Base-by-base conservation (phyloP, 1,139 yeast genomes). In the Hemisphaericaspora xylofermentans region DNA sequence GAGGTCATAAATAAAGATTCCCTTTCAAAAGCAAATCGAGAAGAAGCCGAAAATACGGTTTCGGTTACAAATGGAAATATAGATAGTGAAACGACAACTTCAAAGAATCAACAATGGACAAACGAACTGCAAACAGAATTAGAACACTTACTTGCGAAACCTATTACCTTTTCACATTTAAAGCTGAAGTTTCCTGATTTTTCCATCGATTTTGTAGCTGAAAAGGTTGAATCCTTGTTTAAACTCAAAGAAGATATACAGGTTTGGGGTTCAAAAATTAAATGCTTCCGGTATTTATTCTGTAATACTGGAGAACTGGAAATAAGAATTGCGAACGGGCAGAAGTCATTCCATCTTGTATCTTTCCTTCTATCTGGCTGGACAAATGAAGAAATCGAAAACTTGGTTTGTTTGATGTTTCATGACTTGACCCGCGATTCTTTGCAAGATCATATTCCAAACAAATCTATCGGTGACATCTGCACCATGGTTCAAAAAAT, bases 351-450 rank as follows among this genome's bases (percentile, higher is more conserved):
- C 19, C n/a, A n/a, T n/a, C n/a, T 27, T 14, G 19, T 17, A 33
- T 8, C 24, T 17, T 24, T 6, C 24, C 27, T 24, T 24, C 12
- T 4, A 5, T 26, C 15, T 3, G 29, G 16, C 6, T 42, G 45
- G 45, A 18, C 21, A 3, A 30, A 34, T 12, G 15, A 24, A 27
- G 47, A 44, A 7, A 33, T 42, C 8, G 42, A 44, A 33, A 36
- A 40, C n/a, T 31, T 44, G 14, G 19, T 28, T 24, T 35, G 39
- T 14, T 33, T 35, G 26, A 30, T 15, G 8, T 19, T 9, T 9
- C 32, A 42, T 18, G 43, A 42, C 17, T 25, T 42, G 6, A 42
- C 42, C 2, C 35, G 21, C n/a, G 29, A 34, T 13, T 38, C 40
- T 1, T 28, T 44, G 7, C 8, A 5, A 2, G 15, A 21, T 1